Evolutionary conservation across 306 rosid species (phyloP).

Genomic region (Luffa acutangula): DNA sequence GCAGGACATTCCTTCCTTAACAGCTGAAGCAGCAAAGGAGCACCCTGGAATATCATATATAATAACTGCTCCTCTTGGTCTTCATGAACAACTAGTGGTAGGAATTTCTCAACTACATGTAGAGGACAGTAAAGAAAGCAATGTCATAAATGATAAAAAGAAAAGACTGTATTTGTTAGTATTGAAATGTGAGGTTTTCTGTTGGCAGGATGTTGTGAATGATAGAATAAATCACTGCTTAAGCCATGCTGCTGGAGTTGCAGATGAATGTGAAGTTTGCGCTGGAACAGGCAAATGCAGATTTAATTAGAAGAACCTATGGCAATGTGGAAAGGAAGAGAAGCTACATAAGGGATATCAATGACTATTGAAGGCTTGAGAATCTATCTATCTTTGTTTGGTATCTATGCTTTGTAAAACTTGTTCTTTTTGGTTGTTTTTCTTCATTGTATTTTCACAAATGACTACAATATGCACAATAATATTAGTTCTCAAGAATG

Average conservation of each 20-base stretch:
- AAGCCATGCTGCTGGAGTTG: constrained; percentile 67
- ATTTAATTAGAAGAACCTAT: constrained; percentile 20
- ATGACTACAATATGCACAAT: neutral
- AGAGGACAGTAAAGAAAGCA: neutral
- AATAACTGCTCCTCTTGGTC: constrained; percentile 84
- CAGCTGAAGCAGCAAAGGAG: constrained; percentile 79
- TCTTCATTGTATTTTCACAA: neutral
- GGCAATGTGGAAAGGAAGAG: neutral
- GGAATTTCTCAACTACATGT: constrained; percentile 9
- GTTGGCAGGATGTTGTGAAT: constrained; percentile 67
- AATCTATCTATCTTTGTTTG: neutral
- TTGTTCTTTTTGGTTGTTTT: neutral
- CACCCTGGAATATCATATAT: constrained; percentile 62
- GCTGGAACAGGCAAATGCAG: constrained; percentile 77
- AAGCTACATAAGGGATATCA: neutral
- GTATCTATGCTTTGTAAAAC: neutral
- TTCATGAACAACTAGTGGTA: constrained; percentile 80
- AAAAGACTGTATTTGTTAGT: neutral
- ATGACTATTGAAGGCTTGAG: neutral
- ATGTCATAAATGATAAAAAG: neutral
- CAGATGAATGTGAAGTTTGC: constrained; percentile 66
- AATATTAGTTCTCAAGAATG: neutral
- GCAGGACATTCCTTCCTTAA: constrained; percentile 86
- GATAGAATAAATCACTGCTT: constrained; percentile 75
- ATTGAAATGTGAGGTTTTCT: neutral